Base-by-base conservation (phyloP, 148 eudicot species). In the Rhododendron simsii region DNA sequence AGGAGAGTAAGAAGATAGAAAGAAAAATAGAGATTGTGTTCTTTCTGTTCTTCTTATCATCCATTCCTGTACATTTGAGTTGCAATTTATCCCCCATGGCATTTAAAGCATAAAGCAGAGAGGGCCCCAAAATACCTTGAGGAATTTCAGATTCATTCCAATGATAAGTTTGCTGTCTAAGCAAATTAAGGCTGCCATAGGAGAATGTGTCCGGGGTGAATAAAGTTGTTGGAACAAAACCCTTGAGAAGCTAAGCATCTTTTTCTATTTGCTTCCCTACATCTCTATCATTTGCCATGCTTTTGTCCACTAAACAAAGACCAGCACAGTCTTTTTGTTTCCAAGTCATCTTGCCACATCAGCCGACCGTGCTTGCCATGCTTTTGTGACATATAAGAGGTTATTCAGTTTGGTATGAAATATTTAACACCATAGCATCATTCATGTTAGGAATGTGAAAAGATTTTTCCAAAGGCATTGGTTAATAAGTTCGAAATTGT, bases 211-310 rank as follows among this genome's bases (percentile, higher is more conserved):
- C 83, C 89, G 87, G 88, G 90, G 87, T 90, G 91, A 90, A 89
- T 89, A 91, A 91, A 91, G 86, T 87, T 86, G 18, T 87, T 89
- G 94, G 93, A 93, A 93, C 92, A 91, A 84, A 88, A 91, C 86
- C 94, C 92, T 88, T 87, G 92, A 90, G 95, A 95, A 94, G 98
- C 94, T 90, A 92, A 92, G 98, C 91, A 94, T 95, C 94, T 93
- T 92, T 91, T 93, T 95, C 79, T 84, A 88, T 89, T 85, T 90
- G 86, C 87, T 85, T 89, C 91, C 91, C 83, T 87, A 86, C 87
- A 90, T 92, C 87, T 87, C 89, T 87, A 89, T 91, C 92, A 89
- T 89, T 90, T 92, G 85, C 86, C 47, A 87, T 84, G 88, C 92
- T 89, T 93, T 91, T 90, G 89, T 91, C 86, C 81, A 73, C 77